These are phyloP conservation scores for bread wheat (Triticum aestivum) DNA, from an alignment of 176 grass and related monocot species.

Conservation along the genomic window IWGSC_CS_RefSeq_v2.1 NC_057807.1:475249156-475249655, in stretches of 20 bases:
- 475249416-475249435: conserved; percentile 6
- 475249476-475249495: too few species aligned
- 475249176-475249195: too few species aligned
- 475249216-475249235: conserved; percentile 38
- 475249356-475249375: conserved; percentile 39
- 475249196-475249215: conserved; percentile 5
- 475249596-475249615: too few species aligned
- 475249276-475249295: conserved; percentile 11
- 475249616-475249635: conserved; percentile 3
- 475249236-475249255: conserved; percentile 40
- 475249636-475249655: conserved; percentile 29
- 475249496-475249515: too few species aligned
- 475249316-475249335: conserved; percentile 21
- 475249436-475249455: too few species aligned
- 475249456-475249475: too few species aligned
- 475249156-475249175: too few species aligned
- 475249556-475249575: neutral
- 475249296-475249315: neutral
- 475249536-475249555: too few species aligned
- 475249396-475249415: conserved; percentile 36
- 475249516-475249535: too few species aligned
- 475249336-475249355: conserved; percentile 41
- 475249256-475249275: conserved; percentile 39
- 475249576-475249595: too few species aligned
- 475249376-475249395: conserved; percentile 11